These are phyloP conservation scores for Flammula alnicola DNA, from an alignment of 1,284 basidiomycete species.

Conservation along the genomic window DNA sequence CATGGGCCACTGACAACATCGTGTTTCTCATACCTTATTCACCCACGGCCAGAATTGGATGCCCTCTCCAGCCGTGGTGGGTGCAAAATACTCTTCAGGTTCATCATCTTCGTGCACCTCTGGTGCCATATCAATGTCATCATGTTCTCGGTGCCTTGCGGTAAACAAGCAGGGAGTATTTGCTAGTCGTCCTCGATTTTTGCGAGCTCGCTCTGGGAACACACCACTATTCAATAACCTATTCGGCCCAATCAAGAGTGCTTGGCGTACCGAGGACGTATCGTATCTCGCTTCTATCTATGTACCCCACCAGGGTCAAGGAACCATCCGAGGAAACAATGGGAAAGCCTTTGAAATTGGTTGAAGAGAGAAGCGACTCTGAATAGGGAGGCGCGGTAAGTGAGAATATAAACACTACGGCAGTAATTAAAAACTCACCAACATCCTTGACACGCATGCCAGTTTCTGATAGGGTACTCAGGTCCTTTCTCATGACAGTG, in stretches of 20 bases:
- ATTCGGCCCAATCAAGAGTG: slow-evolving; percentile 5
- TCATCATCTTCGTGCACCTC: slow-evolving; percentile 69
- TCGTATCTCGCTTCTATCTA: slow-evolving; percentile 84
- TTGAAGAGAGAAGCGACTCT: slow-evolving; percentile 75
- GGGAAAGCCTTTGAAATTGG: slow-evolving; percentile 90
- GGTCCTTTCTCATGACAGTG: slow-evolving; percentile 84
- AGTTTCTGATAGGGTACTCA: slow-evolving; percentile 74
- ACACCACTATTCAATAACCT: slow-evolving; percentile 9
- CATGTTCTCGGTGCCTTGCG: slow-evolving; percentile 50
- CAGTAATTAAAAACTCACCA: slow-evolving; percentile 51
- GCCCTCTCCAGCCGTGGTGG: slow-evolving; percentile 55
- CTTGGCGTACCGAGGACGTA: slow-evolving; percentile 77
- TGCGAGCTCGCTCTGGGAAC: slow-evolving; percentile 68
- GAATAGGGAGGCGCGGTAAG: slow-evolving; percentile 3
- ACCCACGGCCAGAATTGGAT: slow-evolving; percentile 91
- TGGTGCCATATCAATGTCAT: slow-evolving; percentile 51
- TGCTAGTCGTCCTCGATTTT: slow-evolving; percentile 60
- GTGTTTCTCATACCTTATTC: slow-evolving; percentile 68
- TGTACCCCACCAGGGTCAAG: slow-evolving; percentile 82
- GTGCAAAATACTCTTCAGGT: slow-evolving; percentile 62
- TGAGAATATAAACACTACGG: neutral
- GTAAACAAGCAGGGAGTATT: slow-evolving; percentile 79
- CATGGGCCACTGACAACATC: slow-evolving; percentile 18
- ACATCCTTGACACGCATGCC: slow-evolving; percentile 82
- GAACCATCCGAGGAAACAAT: slow-evolving; percentile 69